Percentiles rank a stretch among this genome's conserved stretches.
phyloP scores from a whole-genome alignment of 805 yeast genomes.

The Kodamaea kakaduensis region DNA sequence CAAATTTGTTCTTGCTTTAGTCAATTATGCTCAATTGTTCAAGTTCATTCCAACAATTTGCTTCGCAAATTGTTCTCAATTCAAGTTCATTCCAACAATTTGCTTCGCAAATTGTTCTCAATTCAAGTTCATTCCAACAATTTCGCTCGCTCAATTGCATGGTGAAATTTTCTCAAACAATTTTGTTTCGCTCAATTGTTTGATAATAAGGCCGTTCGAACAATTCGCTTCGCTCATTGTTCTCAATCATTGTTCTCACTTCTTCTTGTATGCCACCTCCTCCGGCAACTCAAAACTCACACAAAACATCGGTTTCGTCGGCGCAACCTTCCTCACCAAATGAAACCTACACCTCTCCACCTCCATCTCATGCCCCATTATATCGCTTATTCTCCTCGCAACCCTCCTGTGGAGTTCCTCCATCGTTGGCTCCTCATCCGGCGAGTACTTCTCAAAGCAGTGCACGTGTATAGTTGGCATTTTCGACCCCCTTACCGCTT shows the following conservation, averaged over 20 bases:
- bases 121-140: no score
- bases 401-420: slow-evolving; percentile 69
- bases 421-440: slow-evolving; percentile 65
- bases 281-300: slow-evolving; percentile 71
- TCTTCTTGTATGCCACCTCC: slow-evolving; percentile 50
- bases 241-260: not conserved
- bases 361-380: slow-evolving; percentile 46
- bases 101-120: no score
- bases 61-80: no score
- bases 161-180: no score
- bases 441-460: slow-evolving; percentile 87
- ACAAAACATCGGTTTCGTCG: slow-evolving; percentile 95
- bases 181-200: no score
- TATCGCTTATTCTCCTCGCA: slow-evolving; percentile 44
- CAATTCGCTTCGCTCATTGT: no score
- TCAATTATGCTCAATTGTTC: no score
- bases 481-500: slow-evolving; percentile 41
- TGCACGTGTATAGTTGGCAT: slow-evolving; percentile 82
- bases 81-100: no score
- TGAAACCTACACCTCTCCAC: slow-evolving; percentile 59
- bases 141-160: no score
- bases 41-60: no score
- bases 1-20: no score
- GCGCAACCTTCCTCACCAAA: slow-evolving; percentile 89
- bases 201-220: no score